Percentiles rank a stretch among this genome's conserved stretches.
Conservation (phyloP, 2,329 filamentous ascomycete species). For the Aspergillus ruber region DNA sequence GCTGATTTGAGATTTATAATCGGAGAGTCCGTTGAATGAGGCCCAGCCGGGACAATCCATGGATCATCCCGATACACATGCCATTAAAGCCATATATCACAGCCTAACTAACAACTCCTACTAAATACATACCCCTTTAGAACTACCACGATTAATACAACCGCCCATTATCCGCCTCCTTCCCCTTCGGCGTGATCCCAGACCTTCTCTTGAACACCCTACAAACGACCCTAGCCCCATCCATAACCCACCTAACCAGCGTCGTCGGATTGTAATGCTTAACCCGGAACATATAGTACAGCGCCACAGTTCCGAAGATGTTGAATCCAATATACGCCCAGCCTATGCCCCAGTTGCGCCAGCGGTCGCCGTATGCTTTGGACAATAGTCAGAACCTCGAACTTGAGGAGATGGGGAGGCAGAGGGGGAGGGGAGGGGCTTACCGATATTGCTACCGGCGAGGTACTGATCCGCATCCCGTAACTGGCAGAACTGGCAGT, state of each 20-base stretch:
- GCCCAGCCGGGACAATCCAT: no score
- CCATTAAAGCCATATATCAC: no score
- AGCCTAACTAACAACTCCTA: no score
- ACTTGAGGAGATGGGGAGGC: no score
- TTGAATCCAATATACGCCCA: conserved; percentile 57
- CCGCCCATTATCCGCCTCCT: conserved; percentile 25
- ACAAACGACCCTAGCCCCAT: conserved; percentile 18
- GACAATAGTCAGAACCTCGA: no score
- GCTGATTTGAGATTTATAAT: no score
- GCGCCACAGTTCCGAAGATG: conserved; percentile 46
- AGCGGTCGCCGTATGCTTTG: conserved; percentile 55
- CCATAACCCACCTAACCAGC: conserved; percentile 16
- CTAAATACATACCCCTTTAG: no score
- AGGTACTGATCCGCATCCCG: conserved; percentile 37
- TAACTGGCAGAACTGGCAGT: conserved; percentile 47
- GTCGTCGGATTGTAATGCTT: conserved; percentile 37
- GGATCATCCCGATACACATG: no score
- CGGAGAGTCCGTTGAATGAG: no score
- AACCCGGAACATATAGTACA: conserved; percentile 48
- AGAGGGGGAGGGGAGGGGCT: conserved; percentile 1
- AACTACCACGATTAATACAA: conserved; percentile 9
- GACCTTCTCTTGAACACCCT: conserved; percentile 27
- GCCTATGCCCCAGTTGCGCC: conserved; percentile 63
- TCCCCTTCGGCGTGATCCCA: conserved; percentile 22
- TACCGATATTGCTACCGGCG: conserved; percentile 39